A percentile compares a stretch with the other conserved stretches of the same genome.
Conservation (phyloP, 441 rosid species). For the Aleurites moluccanus region DNA sequence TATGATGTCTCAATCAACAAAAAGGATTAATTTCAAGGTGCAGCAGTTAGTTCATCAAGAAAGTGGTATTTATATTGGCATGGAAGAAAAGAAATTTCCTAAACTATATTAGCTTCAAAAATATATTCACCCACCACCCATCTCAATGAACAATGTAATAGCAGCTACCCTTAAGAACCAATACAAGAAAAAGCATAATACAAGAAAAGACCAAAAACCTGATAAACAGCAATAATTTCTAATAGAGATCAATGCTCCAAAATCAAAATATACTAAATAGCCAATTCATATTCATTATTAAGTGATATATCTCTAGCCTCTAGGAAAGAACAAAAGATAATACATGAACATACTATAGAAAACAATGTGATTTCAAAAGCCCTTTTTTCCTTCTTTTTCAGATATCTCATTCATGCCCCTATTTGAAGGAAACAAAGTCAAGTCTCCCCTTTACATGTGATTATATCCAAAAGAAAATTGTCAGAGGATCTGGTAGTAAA, state of each 20-base stretch:
- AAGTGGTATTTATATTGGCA: too few species aligned
- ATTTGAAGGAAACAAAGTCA: neutral
- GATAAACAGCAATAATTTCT: too few species aligned
- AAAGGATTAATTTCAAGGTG: neutral
- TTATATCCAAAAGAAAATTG: too few species aligned
- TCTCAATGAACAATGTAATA: neutral
- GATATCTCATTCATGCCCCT: neutral
- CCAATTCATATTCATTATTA: too few species aligned
- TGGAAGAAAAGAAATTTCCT: neutral
- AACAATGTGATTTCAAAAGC: neutral
- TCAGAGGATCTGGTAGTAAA: too few species aligned
- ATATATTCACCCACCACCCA: neutral
- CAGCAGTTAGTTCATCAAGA: neutral
- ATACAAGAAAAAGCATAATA: neutral
- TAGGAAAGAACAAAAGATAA: too few species aligned
- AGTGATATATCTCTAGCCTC: too few species aligned
- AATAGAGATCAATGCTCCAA: too few species aligned
- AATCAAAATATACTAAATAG: too few species aligned
- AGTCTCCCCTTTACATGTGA: too few species aligned
- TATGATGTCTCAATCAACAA: neutral
- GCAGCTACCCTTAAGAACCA: neutral
- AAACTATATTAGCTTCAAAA: neutral
- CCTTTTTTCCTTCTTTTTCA: neutral
- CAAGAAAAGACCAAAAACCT: neutral
- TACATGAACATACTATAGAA: too few species aligned